Base-by-base conservation (phyloP, 306 rosid species). In the Mucuna pruriens region DNA sequence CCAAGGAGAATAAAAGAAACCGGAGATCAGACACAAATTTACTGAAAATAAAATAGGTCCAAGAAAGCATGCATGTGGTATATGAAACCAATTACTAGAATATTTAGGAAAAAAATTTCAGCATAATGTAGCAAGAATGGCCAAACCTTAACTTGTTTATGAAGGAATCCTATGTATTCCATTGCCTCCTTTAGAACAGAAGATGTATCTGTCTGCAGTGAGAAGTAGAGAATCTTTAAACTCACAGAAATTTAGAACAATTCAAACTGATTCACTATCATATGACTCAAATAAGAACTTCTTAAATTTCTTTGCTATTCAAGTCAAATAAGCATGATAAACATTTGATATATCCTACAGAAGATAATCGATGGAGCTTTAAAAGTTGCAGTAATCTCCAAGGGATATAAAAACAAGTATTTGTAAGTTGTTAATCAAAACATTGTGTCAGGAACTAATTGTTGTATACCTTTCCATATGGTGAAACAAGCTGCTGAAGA, bases 401-500 rank as follows among this genome's bases (percentile, higher is more conserved):
- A 2, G 31, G 20, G 49, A 79, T 31, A 74, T 31, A 49, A 48
- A 48, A 69, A 68, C 69, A 75, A 39, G 7, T 19, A 40, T 33
- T 39, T 15, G 38, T n/a, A 34, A 26, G n/a, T 48, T 67, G 39
- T 16, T 40, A 62, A 63, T 23, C 12, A 80, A 62, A 9, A 16
- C 26, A 22, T 19, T 60, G 79, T 42, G 61, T 29, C 36, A 29
- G 72, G 69, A 68, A 62, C 64, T 25, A 87, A 34, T 69, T 63
- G 65, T 11, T 25, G 77, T 60, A 34, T 84, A 94, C 98, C 99
- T 91, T 95, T 83, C 99, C 99, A 74, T 84, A 93, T 72, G 99
- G 99, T 16, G 99, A 95, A 87, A 95, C 99, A 78, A 95, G 97
- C 85, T 95, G 98, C 85, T 95, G 99, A 78, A 95, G 83, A 45